Conservation (phyloP, 2,329 filamentous ascomycete genomes). For the Aspergillus amoenus region DNA sequence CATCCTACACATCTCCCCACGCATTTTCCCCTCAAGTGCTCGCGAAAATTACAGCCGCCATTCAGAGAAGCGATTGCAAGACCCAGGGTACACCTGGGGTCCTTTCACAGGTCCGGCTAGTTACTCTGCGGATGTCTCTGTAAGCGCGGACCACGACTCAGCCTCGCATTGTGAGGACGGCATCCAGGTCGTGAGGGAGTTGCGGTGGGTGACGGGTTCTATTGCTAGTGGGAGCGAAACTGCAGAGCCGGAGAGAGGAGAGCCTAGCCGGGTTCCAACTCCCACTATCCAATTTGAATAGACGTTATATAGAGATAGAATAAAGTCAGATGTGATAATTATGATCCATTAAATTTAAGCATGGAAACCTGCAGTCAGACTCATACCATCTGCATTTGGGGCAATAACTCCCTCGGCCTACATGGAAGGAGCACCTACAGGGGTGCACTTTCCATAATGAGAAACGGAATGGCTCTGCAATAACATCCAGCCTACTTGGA, state of each 20-base stretch:
- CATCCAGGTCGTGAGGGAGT: slow-evolving; percentile 30
- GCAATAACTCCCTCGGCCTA: not conserved
- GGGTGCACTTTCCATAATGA: too few relatives aligned
- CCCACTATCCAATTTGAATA: not conserved
- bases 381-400: too few relatives aligned
- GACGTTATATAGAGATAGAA: not conserved
- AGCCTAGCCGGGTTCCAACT: too few relatives aligned
- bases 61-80: slow-evolving; percentile 13
- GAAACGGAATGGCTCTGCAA: too few relatives aligned
- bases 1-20: slow-evolving; percentile 25
- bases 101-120: slow-evolving; percentile 20
- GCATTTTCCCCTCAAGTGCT: slow-evolving; percentile 18
- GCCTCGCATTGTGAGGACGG: slow-evolving; percentile 13
- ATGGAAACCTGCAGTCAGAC: too few relatives aligned
- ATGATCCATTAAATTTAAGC: too few relatives aligned
- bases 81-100: not conserved
- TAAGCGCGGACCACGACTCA: slow-evolving; percentile 1
- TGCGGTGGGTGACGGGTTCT: slow-evolving; percentile 23
- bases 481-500: not conserved
- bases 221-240: not conserved
- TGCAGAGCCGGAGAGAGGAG: not conserved
- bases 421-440: too few relatives aligned
- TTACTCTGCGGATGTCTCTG: slow-evolving; percentile 16
- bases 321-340: too few relatives aligned
- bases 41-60: slow-evolving; percentile 13